Evolutionary conservation across 345 rosid species (phyloP).

Genomic region (Aquilaria sinensis): DNA sequence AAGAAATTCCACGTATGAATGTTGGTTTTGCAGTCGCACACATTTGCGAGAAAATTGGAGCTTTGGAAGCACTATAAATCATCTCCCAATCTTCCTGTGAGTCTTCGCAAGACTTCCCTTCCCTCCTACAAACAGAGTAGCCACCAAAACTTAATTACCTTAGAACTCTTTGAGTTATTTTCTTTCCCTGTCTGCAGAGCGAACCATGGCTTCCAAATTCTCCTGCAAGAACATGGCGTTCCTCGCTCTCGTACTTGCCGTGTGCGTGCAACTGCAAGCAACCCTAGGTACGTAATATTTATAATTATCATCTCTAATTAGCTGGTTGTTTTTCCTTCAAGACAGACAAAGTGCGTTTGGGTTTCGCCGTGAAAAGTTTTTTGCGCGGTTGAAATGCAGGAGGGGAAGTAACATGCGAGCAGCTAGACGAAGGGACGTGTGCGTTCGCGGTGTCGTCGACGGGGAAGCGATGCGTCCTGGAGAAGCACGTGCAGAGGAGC

Average conservation of each 20-base stretch:
- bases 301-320: background rate
- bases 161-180: too few relatives aligned
- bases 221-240: slow-evolving; percentile 16
- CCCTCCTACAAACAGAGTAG: background rate
- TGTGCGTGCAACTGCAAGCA: slow-evolving; percentile 13
- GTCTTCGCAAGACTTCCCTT: slow-evolving; percentile 9
- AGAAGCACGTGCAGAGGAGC: slow-evolving; percentile 53
- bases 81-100: background rate
- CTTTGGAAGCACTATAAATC: slow-evolving; percentile 11
- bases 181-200: background rate
- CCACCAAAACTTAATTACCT: too few relatives aligned
- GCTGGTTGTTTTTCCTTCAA: background rate
- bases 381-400: background rate
- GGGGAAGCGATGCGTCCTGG: slow-evolving; percentile 78
- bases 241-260: slow-evolving; percentile 23
- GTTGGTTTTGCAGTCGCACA: too few relatives aligned
- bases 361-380: background rate
- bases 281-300: slow-evolving; percentile 22
- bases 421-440: slow-evolving; percentile 47
- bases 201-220: slow-evolving; percentile 28
- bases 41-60: too few relatives aligned
- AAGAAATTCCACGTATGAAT: too few relatives aligned
- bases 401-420: slow-evolving; percentile 57
- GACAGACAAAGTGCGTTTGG: background rate
- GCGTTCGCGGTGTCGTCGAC: slow-evolving; percentile 69